phyloP scores from a whole-genome alignment of 2,329 filamentous ascomycete genomes.

The Botrytis pseudocinerea region DNA sequence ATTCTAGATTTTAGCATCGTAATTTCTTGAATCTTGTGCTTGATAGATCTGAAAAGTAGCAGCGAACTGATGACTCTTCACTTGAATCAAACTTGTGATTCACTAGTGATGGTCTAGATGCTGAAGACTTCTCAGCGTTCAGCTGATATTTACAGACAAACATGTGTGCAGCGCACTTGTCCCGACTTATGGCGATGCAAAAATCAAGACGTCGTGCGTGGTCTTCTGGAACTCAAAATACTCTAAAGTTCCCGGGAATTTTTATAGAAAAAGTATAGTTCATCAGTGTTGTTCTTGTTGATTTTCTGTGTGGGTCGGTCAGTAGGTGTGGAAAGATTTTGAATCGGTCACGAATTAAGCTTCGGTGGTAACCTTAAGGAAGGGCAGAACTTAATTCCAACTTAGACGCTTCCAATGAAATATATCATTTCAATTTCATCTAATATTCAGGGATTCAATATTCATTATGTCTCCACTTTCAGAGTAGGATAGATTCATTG shows the following conservation, averaged over 20 bases:
- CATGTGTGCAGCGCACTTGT: background rate
- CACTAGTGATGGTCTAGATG: background rate
- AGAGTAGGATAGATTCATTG: accelerated
- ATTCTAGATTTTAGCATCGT: background rate
- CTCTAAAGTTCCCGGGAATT: accelerated
- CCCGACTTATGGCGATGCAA: background rate
- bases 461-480: accelerated
- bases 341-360: background rate
- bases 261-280: background rate
- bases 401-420: background rate
- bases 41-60: background rate
- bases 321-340: background rate
- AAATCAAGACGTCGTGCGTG: accelerated
- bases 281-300: background rate
- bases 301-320: background rate
- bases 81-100: background rate
- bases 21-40: background rate
- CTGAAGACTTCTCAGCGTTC: background rate
- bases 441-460: background rate
- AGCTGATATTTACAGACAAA: background rate
- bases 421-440: background rate
- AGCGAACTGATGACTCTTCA: background rate
- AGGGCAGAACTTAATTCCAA: background rate
- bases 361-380: background rate
- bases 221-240: background rate